Evolutionary conservation across 208 protist genomes (phyloP), one percentile per base, ranked within the genome.

Genomic region (Trypanosoma cruzi): DNA sequence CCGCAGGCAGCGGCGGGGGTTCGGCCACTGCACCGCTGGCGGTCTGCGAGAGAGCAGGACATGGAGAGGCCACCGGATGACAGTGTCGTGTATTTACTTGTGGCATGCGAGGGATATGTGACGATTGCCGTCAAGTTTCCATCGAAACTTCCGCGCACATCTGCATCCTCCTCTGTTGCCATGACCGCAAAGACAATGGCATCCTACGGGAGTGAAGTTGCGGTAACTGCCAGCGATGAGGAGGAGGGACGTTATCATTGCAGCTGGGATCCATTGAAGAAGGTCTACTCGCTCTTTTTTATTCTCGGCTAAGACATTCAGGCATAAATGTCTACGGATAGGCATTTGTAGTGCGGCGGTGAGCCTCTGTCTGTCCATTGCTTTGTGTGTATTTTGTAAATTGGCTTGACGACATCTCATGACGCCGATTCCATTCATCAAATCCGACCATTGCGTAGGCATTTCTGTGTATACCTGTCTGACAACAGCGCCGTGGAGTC

Each of bases 91-190:
- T 96, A 93, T 63, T 48, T 96, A 0, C 64, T 96, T 11, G 79
- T 96, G n/a, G 88, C 90, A 5, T 96, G 90, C 49, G 88, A 94
- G 57, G 84, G 84, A n/a, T 96, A 93, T 70, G 75, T 80, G 63
- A 93, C 90, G 31, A 73, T 90, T 6, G 75, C 84, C 13, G n/a
- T 96, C 5, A 92, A 91, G 65, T 93, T 96, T 44, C 90, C 90
- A 0, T 71, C 88, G 24, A 68, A 71, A 31, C 44, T 77, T n/a
- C 54, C 56, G 37, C 71, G 69, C 28, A 77, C 76, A 34, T 58
- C 29, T 20, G 65, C 58, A n/a, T 29, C 22, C 22, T 11, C 49
- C 22, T 54, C 49, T 4, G 49, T 20, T 16, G 53, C 68, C 31
- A 44, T 66, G 16, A 37, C 68, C 5, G 54, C 54, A 10, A 42